These are phyloP conservation scores for Vicia sativa DNA, from an alignment of 306 rosid species.

Conservation along the genomic window DNA sequence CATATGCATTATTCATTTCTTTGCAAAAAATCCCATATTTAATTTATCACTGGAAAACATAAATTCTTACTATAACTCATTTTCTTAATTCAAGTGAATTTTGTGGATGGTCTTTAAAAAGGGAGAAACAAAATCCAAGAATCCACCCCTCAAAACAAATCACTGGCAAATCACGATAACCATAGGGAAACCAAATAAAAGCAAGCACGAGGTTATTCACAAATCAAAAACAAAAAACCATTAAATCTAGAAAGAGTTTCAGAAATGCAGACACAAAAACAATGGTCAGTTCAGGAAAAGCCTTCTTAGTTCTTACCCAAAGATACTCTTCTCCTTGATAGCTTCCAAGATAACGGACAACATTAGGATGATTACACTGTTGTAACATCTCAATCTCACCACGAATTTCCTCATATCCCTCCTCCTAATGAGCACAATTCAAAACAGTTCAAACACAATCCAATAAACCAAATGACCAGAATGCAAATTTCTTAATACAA, in stretches of 20 bases:
- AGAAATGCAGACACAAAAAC: slow-evolving; percentile 1
- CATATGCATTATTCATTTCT: too few relatives aligned
- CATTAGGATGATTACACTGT: slow-evolving; percentile 98
- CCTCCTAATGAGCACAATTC: slow-evolving; percentile 69
- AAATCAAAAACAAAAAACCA: neutral
- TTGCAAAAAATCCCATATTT: too few relatives aligned
- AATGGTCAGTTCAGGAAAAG: neutral
- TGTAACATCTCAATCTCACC: slow-evolving; percentile 99
- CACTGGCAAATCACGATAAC: slow-evolving; percentile 22
- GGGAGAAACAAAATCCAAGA: slow-evolving; percentile 13
- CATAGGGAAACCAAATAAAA: slow-evolving; percentile 10
- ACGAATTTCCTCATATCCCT: slow-evolving; percentile 96
- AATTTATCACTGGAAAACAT: too few relatives aligned
- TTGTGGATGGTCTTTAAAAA: too few relatives aligned
- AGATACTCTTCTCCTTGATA: slow-evolving; percentile 99
- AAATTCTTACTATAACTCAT: too few relatives aligned
- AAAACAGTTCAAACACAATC: slow-evolving; percentile 31
- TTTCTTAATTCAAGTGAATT: too few relatives aligned
- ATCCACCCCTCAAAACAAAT: slow-evolving; percentile 10
- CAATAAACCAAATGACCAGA: slow-evolving; percentile 9
- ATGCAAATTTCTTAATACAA: neutral
- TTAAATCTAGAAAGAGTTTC: neutral
- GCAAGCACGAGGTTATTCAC: neutral
- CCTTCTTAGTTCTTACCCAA: slow-evolving; percentile 62
- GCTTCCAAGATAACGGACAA: slow-evolving; percentile 97